Conservation (phyloP, 1,284 basidiomycete species). For the Tremellales sp. region DNA sequence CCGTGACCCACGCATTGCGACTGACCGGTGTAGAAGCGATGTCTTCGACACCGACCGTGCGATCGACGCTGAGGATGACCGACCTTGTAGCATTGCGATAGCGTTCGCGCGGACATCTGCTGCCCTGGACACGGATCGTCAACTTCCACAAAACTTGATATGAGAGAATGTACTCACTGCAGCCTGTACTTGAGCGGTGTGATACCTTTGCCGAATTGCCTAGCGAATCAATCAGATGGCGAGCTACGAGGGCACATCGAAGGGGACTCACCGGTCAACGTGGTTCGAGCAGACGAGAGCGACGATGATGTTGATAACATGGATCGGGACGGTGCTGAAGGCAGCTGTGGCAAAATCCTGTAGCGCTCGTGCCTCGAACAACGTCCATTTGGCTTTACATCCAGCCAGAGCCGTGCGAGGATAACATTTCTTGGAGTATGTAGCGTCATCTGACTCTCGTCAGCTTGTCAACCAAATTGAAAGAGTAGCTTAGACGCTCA, state of each 20-base stretch:
- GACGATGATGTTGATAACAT: constrained; percentile 33
- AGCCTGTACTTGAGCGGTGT: constrained; percentile 31
- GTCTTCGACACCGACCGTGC: too few relatives aligned
- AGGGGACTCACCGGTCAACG: constrained; percentile 19
- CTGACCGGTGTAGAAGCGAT: too few relatives aligned
- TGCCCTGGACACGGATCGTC: constrained; percentile 5
- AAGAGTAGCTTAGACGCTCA: constrained; percentile 11
- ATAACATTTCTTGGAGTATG: constrained; percentile 41
- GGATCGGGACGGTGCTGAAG: constrained; percentile 33
- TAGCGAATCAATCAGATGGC: too few relatives aligned
- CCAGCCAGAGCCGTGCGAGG: constrained; percentile 41
- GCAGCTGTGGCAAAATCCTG: constrained; percentile 21
- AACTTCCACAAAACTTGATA: background rate
- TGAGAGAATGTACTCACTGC: constrained; percentile 12
- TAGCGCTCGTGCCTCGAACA: constrained; percentile 24
- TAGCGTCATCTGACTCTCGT: constrained; percentile 36
- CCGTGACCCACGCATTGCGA: too few relatives aligned
- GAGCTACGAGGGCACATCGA: background rate
- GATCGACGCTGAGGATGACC: background rate
- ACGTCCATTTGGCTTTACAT: constrained; percentile 39
- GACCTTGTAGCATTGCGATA: constrained; percentile 10
- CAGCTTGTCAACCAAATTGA: background rate
- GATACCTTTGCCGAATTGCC: constrained; percentile 29
- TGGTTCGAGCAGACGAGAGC: constrained; percentile 36
- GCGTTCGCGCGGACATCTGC: constrained; percentile 23